These are phyloP conservation scores for Chaetoceros muelleri DNA, from an alignment of 108 stramenopile species.

Conservation along the genomic window DNA sequence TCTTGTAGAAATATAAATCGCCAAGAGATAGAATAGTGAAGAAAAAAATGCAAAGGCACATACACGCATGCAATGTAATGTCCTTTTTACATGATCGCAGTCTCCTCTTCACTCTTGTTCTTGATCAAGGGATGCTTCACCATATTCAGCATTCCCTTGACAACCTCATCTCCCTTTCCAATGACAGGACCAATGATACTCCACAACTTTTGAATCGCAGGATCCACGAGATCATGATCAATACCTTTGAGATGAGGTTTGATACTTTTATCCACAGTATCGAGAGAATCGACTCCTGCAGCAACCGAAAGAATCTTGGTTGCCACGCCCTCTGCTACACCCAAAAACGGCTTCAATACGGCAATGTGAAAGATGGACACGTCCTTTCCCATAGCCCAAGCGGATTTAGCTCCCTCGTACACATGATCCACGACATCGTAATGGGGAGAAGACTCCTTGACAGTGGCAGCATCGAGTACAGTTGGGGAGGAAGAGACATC, in stretches of 20 bases:
- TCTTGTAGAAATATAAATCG: too few species aligned
- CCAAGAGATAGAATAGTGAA: too few species aligned
- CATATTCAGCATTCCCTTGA: not conserved
- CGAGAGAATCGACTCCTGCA: not conserved
- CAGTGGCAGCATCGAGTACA: not conserved
- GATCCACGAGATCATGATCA: not conserved
- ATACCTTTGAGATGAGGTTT: not conserved
- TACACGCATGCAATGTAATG: too few species aligned
- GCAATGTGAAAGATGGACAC: not conserved
- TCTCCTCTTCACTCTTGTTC: not conserved
- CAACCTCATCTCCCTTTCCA: not conserved
- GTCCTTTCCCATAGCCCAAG: not conserved
- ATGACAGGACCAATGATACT: not conserved
- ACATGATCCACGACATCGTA: not conserved
- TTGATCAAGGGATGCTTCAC: not conserved
- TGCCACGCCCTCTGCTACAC: not conserved
- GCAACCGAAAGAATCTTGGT: not conserved
- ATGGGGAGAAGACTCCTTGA: not conserved
- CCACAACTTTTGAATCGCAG: not conserved
- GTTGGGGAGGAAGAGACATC: not conserved
- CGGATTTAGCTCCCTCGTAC: not conserved
- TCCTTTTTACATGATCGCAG: too few species aligned
- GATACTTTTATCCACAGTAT: not conserved
- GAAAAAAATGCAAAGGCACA: too few species aligned
- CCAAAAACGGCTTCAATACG: not conserved